Evolutionary conservation across 2,329 filamentous ascomycete genomes (phyloP), one percentile per base, ranked within the genome.

Genomic region (Neocucurbitaria cava): DNA sequence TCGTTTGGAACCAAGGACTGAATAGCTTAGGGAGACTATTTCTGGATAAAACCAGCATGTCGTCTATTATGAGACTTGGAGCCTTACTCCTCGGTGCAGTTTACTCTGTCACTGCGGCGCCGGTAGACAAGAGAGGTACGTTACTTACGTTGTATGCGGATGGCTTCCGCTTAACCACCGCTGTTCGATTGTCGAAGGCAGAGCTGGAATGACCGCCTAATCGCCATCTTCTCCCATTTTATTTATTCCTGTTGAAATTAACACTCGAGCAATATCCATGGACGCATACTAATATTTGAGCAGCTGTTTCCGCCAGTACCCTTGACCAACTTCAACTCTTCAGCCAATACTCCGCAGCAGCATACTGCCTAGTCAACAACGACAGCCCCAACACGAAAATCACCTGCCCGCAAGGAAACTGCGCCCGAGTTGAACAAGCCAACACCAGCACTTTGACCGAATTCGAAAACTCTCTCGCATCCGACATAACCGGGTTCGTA

Each of bases 311-410:
- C 0, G 45, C 72, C n/a, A 66, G 66, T 18, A 56, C 79, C 9
- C 68, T 82, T 33, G 63, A 71, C 15, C 69, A 79, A 38, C 70
- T 84, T 7, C 69, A 73, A 2, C 72, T 83, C 58, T 82, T 80
- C 65, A 77, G 79, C 36, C 78, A 85, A 54, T 85, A 82, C 64
- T 76, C 82, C 2, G 82, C 81, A 2, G 82, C 83, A 3, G 75
- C 82, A 18, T 85, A 85, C 67, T 85, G 83, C 64, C 62, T 75
- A 2, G 67, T 59, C 35, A 84, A 85, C 67, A 77, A 81, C 67
- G 70, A 81, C 50, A 76, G 76, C 24, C 62, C 78, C 2, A 75
- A 74, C 38, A 76, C 76, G 9, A 77, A 77, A 46, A 45, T 84
- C 39, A 73, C 72, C 8, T 85, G 83, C 58, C 58, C 70, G 0